Evolutionary conservation across 192 early-diverging fungal species (phyloP).

Genomic region (Backusella macrospora): DNA sequence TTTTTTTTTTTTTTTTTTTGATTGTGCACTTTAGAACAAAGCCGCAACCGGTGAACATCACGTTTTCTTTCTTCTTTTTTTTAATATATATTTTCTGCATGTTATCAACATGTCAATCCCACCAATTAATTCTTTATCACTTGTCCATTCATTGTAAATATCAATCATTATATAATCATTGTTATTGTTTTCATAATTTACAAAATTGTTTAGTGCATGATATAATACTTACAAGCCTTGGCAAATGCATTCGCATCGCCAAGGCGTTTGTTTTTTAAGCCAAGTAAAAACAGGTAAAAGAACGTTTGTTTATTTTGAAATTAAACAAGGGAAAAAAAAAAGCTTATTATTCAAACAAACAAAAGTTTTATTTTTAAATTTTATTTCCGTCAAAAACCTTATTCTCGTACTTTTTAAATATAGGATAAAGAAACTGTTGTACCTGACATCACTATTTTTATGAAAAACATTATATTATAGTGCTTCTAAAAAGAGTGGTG

Average conservation of each 20-base stretch:
- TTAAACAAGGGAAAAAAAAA: constrained; percentile 2
- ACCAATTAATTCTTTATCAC: background rate
- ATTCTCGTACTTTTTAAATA: background rate
- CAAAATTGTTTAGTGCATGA: background rate
- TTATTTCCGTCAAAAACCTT: background rate
- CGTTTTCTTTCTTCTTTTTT: background rate
- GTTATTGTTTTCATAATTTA: background rate
- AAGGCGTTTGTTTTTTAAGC: background rate
- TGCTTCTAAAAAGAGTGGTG: background rate
- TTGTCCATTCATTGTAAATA: background rate
- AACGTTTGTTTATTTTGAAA: background rate
- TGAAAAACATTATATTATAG: background rate
- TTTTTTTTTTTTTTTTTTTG: constrained; percentile 21
- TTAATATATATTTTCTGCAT: background rate
- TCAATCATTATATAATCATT: constrained; percentile 2
- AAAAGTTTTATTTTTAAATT: background rate
- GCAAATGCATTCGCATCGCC: background rate
- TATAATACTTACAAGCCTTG: background rate
- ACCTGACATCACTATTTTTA: constrained; percentile 1
- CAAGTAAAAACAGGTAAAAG: background rate
- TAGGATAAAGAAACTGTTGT: background rate
- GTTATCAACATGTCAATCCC: background rate
- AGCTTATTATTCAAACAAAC: constrained; percentile 1
- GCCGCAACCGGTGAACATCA: background rate
- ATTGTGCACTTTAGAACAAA: constrained; percentile 4